phyloP scores from a whole-genome alignment of 805 yeast species.

The Candida michaelii region DNA sequence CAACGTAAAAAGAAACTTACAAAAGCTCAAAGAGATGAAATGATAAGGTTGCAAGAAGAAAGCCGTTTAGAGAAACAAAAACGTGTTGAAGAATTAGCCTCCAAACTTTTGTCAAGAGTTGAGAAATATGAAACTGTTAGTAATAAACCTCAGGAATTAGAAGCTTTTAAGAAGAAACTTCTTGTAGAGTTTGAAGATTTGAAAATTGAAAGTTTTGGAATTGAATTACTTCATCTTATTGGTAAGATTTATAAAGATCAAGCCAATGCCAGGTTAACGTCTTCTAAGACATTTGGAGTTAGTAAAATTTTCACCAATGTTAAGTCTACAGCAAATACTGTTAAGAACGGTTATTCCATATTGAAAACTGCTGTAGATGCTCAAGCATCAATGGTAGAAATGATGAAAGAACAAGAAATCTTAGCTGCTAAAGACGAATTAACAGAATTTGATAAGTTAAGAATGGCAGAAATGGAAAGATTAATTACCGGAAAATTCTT shows the following conservation, averaged over 20 bases:
- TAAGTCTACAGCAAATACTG: conserved; percentile 79
- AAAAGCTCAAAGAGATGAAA: conserved; percentile 47
- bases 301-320: conserved; percentile 79
- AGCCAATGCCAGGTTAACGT: conserved; percentile 69
- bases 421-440: conserved; percentile 28
- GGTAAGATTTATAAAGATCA: conserved; percentile 77
- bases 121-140: conserved; percentile 56
- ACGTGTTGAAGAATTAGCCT: conserved; percentile 51
- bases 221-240: conserved; percentile 79
- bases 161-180: conserved; percentile 53
- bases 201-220: conserved; percentile 93
- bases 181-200: conserved; percentile 69
- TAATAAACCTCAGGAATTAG: conserved; percentile 59
- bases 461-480: conserved; percentile 72
- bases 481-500: conserved; percentile 83
- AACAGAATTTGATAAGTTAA: conserved; percentile 35
- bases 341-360: conserved; percentile 81
- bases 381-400: conserved; percentile 65
- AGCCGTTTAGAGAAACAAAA: conserved; percentile 49
- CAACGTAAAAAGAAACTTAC: conserved; percentile 31
- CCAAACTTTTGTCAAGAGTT: conserved; percentile 49
- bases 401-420: conserved; percentile 67
- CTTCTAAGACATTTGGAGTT: conserved; percentile 82
- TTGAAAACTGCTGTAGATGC: conserved; percentile 87
- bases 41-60: conserved; percentile 52